Base-by-base conservation (phyloP, 2,329 filamentous ascomycete species). In the Penicillium sp. region DNA sequence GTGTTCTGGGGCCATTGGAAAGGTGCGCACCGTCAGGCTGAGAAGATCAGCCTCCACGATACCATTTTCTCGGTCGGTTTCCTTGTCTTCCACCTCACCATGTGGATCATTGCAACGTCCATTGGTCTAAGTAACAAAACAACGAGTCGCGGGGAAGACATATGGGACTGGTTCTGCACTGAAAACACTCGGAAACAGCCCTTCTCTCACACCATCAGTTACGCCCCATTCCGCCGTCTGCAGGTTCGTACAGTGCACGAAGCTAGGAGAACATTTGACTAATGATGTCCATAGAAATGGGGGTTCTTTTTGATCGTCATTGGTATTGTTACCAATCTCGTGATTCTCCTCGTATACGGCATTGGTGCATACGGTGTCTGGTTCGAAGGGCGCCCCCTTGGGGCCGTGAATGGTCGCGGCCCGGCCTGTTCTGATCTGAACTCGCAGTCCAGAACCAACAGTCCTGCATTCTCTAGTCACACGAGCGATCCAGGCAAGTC, bases 151-250 rank as follows among this genome's bases (percentile, higher is more conserved):
- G 87, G 86, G 63, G 83, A 95, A 70, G 93, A 98, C 69, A 81
- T 98, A 71, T 98, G 93, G 93, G 90, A 91, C 50, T 98, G 93
- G 93, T 83, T 89, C n/a, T 98, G 93, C 69, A 85, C 90, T 48
- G 80, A 95, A 62, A 97, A 96, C 69, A 82, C 84, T 56, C 84
- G 91, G 52, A 75, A 84, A 47, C 72, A 89, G 43, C 74, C 95
- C 46, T 97, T 91, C 68, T 66, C 82, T 52, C 76, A 90, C 48
- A 84, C 93, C 61, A 81, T 98, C 59, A 79, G 93, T 71, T 98
- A 97, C 71, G 82, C 82, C 26, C 84, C 98, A 43, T 80, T 97
- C 57, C 97, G 93, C 76, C 86, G 91, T 61, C 82, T 98, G 62
- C 84, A 87, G 76, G 84, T 86, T 74, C 71, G 78, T 60, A 57